Evolutionary conservation across 106 monocot genomes (phyloP), one percentile per base, ranked within the genome.

Genomic region (Gastrodia elata): DNA sequence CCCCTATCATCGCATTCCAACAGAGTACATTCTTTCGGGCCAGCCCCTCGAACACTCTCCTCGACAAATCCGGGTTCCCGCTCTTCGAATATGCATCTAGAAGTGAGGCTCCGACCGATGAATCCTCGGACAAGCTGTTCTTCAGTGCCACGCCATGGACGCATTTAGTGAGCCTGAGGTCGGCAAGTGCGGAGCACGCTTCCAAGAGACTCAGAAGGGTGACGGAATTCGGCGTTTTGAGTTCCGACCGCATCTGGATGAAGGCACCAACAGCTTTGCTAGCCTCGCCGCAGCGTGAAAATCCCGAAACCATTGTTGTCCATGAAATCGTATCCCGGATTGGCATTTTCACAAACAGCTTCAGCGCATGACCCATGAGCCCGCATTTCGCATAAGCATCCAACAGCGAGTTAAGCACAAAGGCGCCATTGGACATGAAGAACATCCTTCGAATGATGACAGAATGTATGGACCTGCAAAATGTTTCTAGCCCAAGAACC

Each of bases 1-100:
- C 86, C 1, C 81, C 77, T 71, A 97, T 90, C 88, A 97, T 84
- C 2, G 85, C 86, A 46, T 90, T 97, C 87, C 90, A 97, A 44
- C 90, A 70, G 1, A 86, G 15, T 5, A 88, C 33, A 67, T 83
- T 92, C 77, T 77, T 97, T 25, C 74, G 77, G 1, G 79, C 55
- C 83, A 95, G 71, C 43, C 24, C n/a, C 5, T 75, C 41, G 26
- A 97, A 97, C 64, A 87, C 81, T 77, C 71, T 86, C 14, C 43
- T 75, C 8, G 97, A 84, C 0, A 43, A 28, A 33, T 58, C 41
- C 38, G 86, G 32, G 59, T 85, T 86, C 0, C 97, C 90, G 39
- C 89, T 90, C 74, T 96, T 96, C 9, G 86, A 89, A 49, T 97
- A 92, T 79, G 77, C 82, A 52, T 88, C 82, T 38, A 92, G 16